A percentile compares a stretch with the other conserved stretches of the same genome.
Evolutionary conservation across 139 green algal genomes (phyloP).

Genomic region (Yamagishiella unicocca): DNA sequence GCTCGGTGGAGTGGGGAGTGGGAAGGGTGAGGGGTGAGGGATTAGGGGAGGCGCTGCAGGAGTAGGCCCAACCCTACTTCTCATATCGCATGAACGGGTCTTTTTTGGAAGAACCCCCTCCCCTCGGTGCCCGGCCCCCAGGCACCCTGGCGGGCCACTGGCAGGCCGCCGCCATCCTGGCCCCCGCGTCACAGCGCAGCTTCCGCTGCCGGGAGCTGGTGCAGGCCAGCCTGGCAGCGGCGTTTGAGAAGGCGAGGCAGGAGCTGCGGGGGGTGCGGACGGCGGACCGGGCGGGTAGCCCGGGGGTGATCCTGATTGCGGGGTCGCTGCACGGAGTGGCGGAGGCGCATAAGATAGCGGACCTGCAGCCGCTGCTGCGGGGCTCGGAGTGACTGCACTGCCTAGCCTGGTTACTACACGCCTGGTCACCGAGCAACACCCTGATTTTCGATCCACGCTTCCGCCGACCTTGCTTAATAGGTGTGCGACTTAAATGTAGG

Average conservation of each 20-base stretch:
- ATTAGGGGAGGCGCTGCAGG: not conserved
- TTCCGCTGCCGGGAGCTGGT: constrained; percentile 76
- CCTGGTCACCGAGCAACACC: too few relatives aligned
- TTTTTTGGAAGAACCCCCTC: too few relatives aligned
- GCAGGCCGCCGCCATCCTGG: constrained; percentile 71
- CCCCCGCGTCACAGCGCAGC: not conserved
- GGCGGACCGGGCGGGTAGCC: not conserved
- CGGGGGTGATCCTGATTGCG: constrained; percentile 73
- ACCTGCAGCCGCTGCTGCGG: constrained; percentile 21
- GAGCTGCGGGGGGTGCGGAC: constrained; percentile 78
- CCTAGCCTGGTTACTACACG: too few relatives aligned
- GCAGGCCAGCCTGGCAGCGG: constrained; percentile 73
- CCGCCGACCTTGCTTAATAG: too few relatives aligned
- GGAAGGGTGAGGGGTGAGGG: not conserved
- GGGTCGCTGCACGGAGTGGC: constrained; percentile 84
- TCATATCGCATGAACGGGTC: too few relatives aligned
- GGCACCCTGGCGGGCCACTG: constrained; percentile 72
- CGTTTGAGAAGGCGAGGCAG: constrained; percentile 67
- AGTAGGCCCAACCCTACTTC: too few relatives aligned
- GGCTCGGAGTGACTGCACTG: too few relatives aligned
- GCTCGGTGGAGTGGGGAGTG: not conserved
- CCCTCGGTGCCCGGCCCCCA: constrained; percentile 30
- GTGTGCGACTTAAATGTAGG: too few relatives aligned
- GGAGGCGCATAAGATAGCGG: constrained; percentile 36
- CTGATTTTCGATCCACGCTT: too few relatives aligned